These are phyloP conservation scores for Yamadazyma diospyri DNA, from an alignment of 1,139 yeast genomes.

Conservation along the genomic window DNA sequence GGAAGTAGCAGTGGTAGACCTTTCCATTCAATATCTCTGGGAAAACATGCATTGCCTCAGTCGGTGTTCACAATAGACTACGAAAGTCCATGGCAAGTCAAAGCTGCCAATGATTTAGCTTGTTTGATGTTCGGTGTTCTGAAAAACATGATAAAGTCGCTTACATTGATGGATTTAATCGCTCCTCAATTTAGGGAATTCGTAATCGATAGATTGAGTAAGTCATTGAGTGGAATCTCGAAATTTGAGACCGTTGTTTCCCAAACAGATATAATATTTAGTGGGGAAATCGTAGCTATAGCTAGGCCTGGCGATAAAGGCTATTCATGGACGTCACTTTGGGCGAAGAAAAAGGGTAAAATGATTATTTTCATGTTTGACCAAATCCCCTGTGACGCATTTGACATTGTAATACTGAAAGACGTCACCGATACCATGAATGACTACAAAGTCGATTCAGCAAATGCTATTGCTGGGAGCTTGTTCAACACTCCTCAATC, in stretches of 20 bases:
- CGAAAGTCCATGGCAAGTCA: conserved; percentile 75
- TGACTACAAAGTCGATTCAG: conserved; percentile 29
- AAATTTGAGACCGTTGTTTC: conserved; percentile 10
- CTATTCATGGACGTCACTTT: conserved; percentile 74
- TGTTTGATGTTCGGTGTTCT: conserved; percentile 84
- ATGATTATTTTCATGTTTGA: conserved; percentile 82
- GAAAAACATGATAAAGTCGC: conserved; percentile 55
- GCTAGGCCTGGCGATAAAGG: conserved; percentile 47
- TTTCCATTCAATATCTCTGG: conserved; percentile 60
- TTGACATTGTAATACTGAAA: conserved; percentile 53
- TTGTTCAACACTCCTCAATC: conserved; percentile 14
- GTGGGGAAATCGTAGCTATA: conserved; percentile 59
- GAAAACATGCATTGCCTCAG: conserved; percentile 67
- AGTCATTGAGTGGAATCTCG: conserved; percentile 8
- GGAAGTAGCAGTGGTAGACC: conserved; percentile 28
- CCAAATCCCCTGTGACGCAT: conserved; percentile 79
- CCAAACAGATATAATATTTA: conserved; percentile 33
- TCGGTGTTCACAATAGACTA: conserved; percentile 80
- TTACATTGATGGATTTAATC: conserved; percentile 71
- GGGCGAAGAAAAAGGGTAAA: conserved; percentile 78
- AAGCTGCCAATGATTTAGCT: conserved; percentile 87
- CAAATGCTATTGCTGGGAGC: conserved; percentile 42
- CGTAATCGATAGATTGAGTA: conserved; percentile 53
- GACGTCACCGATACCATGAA: conserved; percentile 9
- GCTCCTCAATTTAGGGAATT: conserved; percentile 71